These are phyloP conservation scores for Salix udensis DNA, from an alignment of 345 rosid genomes.

Conservation along the genomic window DNA sequence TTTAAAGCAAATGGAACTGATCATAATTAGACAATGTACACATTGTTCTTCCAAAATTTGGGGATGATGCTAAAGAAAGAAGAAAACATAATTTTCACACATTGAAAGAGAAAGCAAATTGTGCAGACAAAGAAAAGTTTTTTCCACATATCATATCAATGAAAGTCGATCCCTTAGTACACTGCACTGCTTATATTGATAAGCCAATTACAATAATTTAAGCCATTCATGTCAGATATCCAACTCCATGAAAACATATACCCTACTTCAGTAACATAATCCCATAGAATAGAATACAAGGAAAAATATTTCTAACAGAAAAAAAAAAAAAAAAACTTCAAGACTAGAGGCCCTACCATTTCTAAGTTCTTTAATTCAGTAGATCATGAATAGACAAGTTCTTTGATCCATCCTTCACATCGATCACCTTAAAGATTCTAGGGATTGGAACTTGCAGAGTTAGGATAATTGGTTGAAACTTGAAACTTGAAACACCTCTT, in stretches of 20 bases:
- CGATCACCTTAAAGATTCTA: background rate
- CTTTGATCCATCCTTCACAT: conserved; percentile 8
- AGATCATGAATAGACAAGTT: conserved; percentile 2
- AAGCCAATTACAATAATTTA: conserved; percentile 1
- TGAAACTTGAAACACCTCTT: conserved; percentile 5
- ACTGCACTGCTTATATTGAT: conserved; percentile 3
- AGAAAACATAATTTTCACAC: background rate
- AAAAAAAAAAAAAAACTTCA: conserved; percentile 9
- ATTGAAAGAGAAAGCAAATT: background rate
- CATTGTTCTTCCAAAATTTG: background rate
- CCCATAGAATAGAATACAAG: conserved; percentile 8
- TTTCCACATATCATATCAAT: background rate
- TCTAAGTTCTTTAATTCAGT: conserved; percentile 7
- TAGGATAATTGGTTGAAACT: conserved; percentile 12
- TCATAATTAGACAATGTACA: background rate
- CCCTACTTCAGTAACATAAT: conserved; percentile 13
- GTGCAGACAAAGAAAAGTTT: background rate
- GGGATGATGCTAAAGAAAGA: background rate
- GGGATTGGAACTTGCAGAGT: conserved; percentile 6
- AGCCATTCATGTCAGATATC: conserved; percentile 17
- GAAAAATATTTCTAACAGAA: background rate
- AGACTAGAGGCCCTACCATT: conserved; percentile 31
- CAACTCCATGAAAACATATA: conserved; percentile 22
- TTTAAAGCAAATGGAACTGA: background rate
- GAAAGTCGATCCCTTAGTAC: conserved; percentile 11